Base-by-base conservation (phyloP, 129 eudicot species). In the Heracleum sosnowskyi region DNA sequence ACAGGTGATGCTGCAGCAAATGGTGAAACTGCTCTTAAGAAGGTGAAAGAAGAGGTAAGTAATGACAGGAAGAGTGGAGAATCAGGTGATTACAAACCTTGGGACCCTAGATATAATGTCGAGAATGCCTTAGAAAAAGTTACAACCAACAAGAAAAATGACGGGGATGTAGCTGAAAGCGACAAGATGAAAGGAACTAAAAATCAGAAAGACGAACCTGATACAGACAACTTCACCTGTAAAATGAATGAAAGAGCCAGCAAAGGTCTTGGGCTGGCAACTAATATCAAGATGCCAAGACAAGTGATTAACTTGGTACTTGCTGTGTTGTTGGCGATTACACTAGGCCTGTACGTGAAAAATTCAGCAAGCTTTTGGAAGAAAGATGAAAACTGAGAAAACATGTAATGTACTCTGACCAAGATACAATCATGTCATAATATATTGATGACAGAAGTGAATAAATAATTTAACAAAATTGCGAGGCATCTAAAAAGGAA, bases 271-370 rank as follows among this genome's bases (percentile, higher is more conserved):
- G 73, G 24, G 73, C 4, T 64, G 73, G 39, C 37, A 28, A 66
- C 37, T 31, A 66, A 33, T 33, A 0, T 68, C 41, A 68, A 60
- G 68, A 26, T 60, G 55, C 80, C 79, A 11, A 81, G 81, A 73
- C 77, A 81, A 80, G 76, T 55, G 82, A 79, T 88, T 79, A 81
- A 69, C 37, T 12, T 78, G 75, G 68, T 83, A 36, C 72, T 83
- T 78, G 69, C 81, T 73, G 74, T 81, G 73, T 73, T 85, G 15
- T 9, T 85, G 18, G 96, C 78, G 60, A 77, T 91, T 47, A 87
- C 64, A 60, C 66, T 91, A 63, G 91, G 89, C 42, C 45, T 91
- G 7, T 88, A 83, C 69, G 68, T 88, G 46, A 75, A 84, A 12
- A 64, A 71, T 47, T 77, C 82, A 53, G 69, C 79, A 64, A 86